A percentile compares a stretch with the other conserved stretches of the same genome.
phyloP scores from a whole-genome alignment of 148 eudicot genomes.

The Camellia lanceoleosa region DNA sequence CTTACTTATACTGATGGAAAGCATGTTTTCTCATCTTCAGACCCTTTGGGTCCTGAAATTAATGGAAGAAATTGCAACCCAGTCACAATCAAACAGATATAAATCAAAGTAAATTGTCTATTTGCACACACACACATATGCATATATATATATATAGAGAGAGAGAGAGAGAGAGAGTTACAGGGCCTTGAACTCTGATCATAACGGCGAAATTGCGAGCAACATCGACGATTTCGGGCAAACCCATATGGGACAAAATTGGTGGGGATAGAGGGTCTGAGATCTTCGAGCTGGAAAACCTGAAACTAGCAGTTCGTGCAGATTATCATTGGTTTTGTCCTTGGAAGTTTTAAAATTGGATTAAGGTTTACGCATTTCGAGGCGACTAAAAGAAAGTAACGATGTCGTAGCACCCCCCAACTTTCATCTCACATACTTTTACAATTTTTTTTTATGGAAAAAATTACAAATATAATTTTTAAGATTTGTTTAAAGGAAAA shows the following conservation, averaged over 20 bases:
- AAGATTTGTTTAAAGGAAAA: no score
- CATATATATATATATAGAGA: background rate
- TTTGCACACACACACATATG: background rate
- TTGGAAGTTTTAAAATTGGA: background rate
- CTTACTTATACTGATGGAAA: slow-evolving; percentile 77
- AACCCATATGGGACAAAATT: slow-evolving; percentile 46
- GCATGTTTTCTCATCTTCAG: slow-evolving; percentile 90
- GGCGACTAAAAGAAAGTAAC: background rate
- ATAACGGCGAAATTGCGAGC: slow-evolving; percentile 72
- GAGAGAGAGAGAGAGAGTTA: slow-evolving; percentile 28
- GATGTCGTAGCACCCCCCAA: background rate
- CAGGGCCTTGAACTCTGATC: slow-evolving; percentile 81
- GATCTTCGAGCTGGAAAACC: background rate
- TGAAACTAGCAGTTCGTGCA: background rate
- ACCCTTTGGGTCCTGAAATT: slow-evolving; percentile 87
- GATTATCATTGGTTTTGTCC: background rate
- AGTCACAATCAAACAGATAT: background rate
- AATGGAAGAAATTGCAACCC: slow-evolving; percentile 3
- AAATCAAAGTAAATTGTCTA: no score
- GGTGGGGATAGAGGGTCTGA: background rate
- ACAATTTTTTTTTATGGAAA: no score
- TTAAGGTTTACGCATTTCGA: slow-evolving; percentile 10
- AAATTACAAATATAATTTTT: no score
- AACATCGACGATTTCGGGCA: slow-evolving; percentile 64
- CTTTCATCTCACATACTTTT: no score